Evolutionary conservation across 768 basidiomycete species (phyloP).

Genomic region (Leccinum olivaceopallidum): DNA sequence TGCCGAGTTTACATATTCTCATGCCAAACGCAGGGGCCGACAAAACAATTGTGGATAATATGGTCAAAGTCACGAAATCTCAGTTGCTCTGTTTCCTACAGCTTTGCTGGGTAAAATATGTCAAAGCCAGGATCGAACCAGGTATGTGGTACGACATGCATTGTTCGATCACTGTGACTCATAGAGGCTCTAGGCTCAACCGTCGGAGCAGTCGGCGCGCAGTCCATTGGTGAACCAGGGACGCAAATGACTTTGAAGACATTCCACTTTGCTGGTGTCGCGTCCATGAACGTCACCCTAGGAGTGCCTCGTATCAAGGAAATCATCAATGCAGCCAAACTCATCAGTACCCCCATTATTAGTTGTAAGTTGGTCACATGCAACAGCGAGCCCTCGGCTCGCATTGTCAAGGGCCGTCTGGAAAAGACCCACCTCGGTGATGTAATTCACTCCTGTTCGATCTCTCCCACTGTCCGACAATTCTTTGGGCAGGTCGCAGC

Average conservation of each 20-base stretch:
- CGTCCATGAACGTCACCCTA: conserved; percentile 99
- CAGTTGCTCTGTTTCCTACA: conserved; percentile 82
- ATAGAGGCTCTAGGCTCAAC: conserved; percentile 68
- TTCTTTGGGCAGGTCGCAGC: conserved; percentile 67
- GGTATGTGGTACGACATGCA: conserved; percentile 42
- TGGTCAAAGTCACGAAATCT: conserved; percentile 79
- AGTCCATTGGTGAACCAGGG: conserved; percentile 98
- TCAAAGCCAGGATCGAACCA: conserved; percentile 95
- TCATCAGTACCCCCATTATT: conserved; percentile 97
- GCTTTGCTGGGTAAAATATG: conserved; percentile 90
- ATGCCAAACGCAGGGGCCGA: conserved; percentile 50
- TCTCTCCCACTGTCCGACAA: neutral
- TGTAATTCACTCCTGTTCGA: conserved; percentile 44
- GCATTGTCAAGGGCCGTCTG: conserved; percentile 94
- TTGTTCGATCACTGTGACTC: neutral
- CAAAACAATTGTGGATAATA: conserved; percentile 82
- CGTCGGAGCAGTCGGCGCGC: conserved; percentile 97
- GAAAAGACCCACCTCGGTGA: conserved; percentile 96
- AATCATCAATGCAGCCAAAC: conserved; percentile 98
- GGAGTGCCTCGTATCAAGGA: conserved; percentile 99
- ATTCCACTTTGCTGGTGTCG: conserved; percentile 99
- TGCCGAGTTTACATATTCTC: neutral
- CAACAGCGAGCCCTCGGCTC: conserved; percentile 89
- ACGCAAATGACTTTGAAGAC: conserved; percentile 99
- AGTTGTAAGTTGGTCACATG: conserved; percentile 89